phyloP scores from a whole-genome alignment of 306 rosid species.

The Fragaria nilgerrensis region DNA sequence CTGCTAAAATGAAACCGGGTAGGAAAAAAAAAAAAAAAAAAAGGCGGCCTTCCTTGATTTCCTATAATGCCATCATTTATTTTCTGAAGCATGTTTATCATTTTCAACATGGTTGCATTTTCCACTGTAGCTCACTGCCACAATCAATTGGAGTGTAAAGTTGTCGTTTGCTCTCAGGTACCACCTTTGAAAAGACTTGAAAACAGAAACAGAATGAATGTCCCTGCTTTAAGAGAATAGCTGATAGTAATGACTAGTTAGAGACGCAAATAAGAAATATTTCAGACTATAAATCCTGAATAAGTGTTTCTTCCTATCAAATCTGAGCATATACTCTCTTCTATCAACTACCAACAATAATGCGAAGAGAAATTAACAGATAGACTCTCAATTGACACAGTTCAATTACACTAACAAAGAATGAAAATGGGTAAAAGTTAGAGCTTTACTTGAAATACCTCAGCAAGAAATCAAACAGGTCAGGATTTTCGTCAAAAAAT shows the following conservation, averaged over 20 bases:
- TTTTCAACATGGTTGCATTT: too few species aligned
- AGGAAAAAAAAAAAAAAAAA: too few species aligned
- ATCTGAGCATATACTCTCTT: not conserved
- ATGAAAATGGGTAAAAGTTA: not conserved
- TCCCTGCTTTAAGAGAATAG: not conserved
- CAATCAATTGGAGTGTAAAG: too few species aligned
- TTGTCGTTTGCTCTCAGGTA: too few species aligned
- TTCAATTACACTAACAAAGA: not conserved
- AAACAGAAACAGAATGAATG: not conserved
- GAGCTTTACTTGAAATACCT: not conserved
- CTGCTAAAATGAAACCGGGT: too few species aligned
- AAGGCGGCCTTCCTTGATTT: too few species aligned
- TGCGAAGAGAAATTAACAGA: not conserved
- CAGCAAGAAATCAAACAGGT: not conserved
- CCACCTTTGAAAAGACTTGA: not conserved
- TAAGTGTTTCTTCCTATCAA: not conserved
- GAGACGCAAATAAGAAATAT: not conserved
- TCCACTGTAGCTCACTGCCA: too few species aligned
- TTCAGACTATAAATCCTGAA: not conserved
- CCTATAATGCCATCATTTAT: too few species aligned
- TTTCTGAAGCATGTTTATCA: too few species aligned
- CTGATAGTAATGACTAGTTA: not conserved
- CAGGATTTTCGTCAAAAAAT: not conserved
- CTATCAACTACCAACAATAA: not conserved
- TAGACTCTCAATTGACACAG: not conserved